These are phyloP conservation scores for Cenococcum geophilum DNA, from an alignment of 495 filamentous ascomycete species.

Conservation along the genomic window DNA sequence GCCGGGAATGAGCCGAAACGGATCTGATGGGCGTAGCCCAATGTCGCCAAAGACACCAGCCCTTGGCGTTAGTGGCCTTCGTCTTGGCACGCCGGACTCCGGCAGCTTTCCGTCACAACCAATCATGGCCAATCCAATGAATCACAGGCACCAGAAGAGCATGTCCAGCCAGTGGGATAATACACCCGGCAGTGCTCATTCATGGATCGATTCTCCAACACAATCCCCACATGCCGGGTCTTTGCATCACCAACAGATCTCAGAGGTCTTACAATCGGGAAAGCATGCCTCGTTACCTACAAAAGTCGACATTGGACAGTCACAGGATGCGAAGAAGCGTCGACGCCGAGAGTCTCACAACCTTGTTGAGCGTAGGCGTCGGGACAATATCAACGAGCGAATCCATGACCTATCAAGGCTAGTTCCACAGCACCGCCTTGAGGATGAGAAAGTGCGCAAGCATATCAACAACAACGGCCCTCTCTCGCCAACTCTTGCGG, in stretches of 20 bases:
- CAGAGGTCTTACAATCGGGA: slow-evolving; percentile 61
- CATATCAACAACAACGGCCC: slow-evolving; percentile 85
- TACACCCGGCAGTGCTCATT: slow-evolving; percentile 70
- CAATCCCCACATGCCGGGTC: slow-evolving; percentile 42
- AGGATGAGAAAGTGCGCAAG: slow-evolving; percentile 95
- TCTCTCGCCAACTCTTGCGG: slow-evolving; percentile 69
- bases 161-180: slow-evolving; percentile 76
- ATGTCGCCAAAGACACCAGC: slow-evolving; percentile 73
- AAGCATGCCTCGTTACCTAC: slow-evolving; percentile 65
- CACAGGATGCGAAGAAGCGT: slow-evolving; percentile 88
- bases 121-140: slow-evolving; percentile 53
- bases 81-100: slow-evolving; percentile 58
- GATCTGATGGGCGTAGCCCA: slow-evolving; percentile 65
- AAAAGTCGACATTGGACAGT: slow-evolving; percentile 56
- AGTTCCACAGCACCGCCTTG: slow-evolving; percentile 84
- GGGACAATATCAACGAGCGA: slow-evolving; percentile 97
- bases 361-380: slow-evolving; percentile 83
- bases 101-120: slow-evolving; percentile 68
- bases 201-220: slow-evolving; percentile 76
- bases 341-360: slow-evolving; percentile 92
- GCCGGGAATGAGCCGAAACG: slow-evolving; percentile 58
- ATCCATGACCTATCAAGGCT: slow-evolving; percentile 94
- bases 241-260: slow-evolving; percentile 54
- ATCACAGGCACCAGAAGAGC: slow-evolving; percentile 68
- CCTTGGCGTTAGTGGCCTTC: slow-evolving; percentile 45